A percentile compares a stretch with the other conserved stretches of the same genome.
These are phyloP conservation scores for Orbilia oligospora DNA, from an alignment of 2,329 filamentous ascomycete genomes.

Conservation along the genomic window DNA sequence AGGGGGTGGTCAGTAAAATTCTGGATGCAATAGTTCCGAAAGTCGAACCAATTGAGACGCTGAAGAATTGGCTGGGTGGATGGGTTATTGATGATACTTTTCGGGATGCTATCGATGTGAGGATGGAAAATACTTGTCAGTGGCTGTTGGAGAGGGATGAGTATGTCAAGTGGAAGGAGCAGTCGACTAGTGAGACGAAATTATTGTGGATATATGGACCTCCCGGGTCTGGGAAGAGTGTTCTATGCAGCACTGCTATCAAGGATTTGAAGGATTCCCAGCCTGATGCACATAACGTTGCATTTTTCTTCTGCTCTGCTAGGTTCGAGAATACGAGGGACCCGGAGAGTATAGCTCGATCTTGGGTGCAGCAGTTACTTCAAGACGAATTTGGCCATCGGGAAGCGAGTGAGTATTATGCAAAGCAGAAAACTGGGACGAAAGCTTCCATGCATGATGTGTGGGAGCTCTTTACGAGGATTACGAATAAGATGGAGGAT, in stretches of 20 bases:
- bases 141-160: conserved; percentile 44
- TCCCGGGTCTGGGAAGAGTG: conserved; percentile 41
- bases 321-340: conserved; percentile 46
- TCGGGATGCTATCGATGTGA: conserved; percentile 39
- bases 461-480: conserved; percentile 52
- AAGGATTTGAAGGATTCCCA: conserved; percentile 46
- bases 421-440: conserved; percentile 22
- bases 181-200: conserved; percentile 27
- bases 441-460: conserved; percentile 42
- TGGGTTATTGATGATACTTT: conserved; percentile 48
- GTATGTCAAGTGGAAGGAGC: conserved; percentile 39
- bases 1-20: conserved; percentile 28
- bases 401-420: conserved; percentile 33
- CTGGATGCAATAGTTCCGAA: conserved; percentile 41
- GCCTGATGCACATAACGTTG: conserved; percentile 40
- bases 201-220: conserved; percentile 43
- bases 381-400: conserved; percentile 37
- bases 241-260: conserved; percentile 39
- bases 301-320: conserved; percentile 48
- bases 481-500: conserved; percentile 24
- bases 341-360: conserved; percentile 56
- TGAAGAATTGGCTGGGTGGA: conserved; percentile 44
- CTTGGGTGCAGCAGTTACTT: conserved; percentile 59
- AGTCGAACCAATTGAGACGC: conserved; percentile 39
- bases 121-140: conserved; percentile 39